These are phyloP conservation scores for Entrophospora sp. DNA, from an alignment of 192 early-diverging fungal species.

Conservation along the genomic window DNA sequence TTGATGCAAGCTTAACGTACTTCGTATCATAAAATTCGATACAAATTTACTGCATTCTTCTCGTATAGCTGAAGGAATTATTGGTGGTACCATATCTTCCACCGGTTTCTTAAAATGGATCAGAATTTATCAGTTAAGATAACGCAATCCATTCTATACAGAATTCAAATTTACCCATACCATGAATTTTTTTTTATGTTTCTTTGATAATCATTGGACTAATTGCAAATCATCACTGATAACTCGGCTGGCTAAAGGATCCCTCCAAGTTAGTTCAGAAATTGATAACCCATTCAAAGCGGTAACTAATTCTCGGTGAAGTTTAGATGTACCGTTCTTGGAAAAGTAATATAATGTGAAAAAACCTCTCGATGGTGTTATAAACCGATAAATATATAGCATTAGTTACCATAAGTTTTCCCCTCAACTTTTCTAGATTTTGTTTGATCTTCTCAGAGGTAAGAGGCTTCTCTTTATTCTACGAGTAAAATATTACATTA, in stretches of 20 bases:
- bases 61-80: not conserved
- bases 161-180: not conserved
- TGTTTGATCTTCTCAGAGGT: too few relatives aligned
- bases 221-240: not conserved
- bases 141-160: not conserved
- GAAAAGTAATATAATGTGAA: not conserved
- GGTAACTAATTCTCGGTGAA: not conserved
- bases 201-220: not conserved
- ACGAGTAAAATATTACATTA: too few relatives aligned
- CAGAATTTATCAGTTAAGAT: not conserved
- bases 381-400: too few relatives aligned
- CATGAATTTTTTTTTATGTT: not conserved
- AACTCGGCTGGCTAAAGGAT: not conserved
- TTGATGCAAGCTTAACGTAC: not conserved
- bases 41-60: constrained; percentile 1
- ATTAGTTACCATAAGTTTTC: too few relatives aligned
- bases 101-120: not conserved
- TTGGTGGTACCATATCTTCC: not conserved
- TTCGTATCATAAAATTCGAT: not conserved
- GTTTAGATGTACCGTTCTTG: not conserved
- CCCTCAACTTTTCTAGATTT: too few relatives aligned
- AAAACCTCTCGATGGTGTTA: too few relatives aligned
- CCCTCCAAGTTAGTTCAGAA: not conserved
- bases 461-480: too few relatives aligned
- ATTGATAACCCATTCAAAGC: not conserved